These are phyloP conservation scores for Pharus latifolius DNA, from an alignment of 176 grass and related monocot species.

Conservation along the genomic window DNA sequence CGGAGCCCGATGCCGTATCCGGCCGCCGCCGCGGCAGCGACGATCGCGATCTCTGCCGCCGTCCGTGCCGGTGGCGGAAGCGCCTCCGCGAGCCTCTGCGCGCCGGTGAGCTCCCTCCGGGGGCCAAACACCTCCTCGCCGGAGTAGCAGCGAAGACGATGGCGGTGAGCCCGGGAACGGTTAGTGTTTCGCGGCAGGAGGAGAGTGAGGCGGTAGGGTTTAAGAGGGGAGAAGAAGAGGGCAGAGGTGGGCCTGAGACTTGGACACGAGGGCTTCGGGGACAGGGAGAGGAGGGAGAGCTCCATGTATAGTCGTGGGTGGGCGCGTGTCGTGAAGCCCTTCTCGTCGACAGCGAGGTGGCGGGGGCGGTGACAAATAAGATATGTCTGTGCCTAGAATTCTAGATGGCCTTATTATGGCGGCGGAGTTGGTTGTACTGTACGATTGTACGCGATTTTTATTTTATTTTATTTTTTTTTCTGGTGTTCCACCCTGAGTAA, in stretches of 20 bases:
- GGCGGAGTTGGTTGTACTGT: no score
- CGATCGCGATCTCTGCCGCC: constrained; percentile 53
- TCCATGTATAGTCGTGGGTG: constrained; percentile 61
- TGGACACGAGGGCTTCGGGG: neutral
- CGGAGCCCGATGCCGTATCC: constrained; percentile 73
- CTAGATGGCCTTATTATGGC: no score
- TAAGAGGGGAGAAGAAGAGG: constrained; percentile 44
- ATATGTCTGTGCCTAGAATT: no score
- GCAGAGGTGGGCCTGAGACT: neutral
- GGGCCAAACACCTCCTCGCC: constrained; percentile 31
- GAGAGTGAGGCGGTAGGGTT: constrained; percentile 24
- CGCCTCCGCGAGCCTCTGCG: constrained; percentile 48
- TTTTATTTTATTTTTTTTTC: no score
- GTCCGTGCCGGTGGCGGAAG: constrained; percentile 52
- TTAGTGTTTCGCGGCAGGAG: constrained; percentile 18
- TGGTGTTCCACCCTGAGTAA: no score
- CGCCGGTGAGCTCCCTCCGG: constrained; percentile 48
- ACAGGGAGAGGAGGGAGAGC: constrained; percentile 39
- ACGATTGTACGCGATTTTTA: no score
- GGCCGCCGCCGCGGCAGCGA: constrained; percentile 30
- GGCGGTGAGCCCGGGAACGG: no score
- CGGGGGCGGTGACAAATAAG: no score
- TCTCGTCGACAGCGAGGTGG: no score
- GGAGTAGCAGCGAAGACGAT: neutral
- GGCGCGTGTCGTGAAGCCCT: no score